phyloP scores from a whole-genome alignment of 495 filamentous ascomycete species.

The Penicillium canescens region DNA sequence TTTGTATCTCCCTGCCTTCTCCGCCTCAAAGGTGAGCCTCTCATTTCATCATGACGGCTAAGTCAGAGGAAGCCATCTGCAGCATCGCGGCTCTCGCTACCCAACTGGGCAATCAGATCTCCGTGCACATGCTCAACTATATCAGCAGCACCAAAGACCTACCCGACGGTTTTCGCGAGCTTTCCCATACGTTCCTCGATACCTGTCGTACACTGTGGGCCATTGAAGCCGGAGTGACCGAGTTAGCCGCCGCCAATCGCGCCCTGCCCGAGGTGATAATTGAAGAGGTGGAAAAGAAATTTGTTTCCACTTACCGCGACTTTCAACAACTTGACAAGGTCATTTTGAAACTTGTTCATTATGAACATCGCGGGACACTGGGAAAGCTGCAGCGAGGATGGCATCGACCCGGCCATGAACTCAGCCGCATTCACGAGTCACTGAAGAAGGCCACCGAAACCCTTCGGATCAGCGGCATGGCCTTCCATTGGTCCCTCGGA shows the following conservation, averaged over 20 bases:
- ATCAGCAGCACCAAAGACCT: constrained; percentile 46
- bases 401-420: constrained; percentile 29
- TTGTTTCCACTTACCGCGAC: constrained; percentile 42
- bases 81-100: constrained; percentile 24
- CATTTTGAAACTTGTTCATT: constrained; percentile 46
- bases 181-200: constrained; percentile 53
- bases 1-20: too few relatives aligned
- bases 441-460: constrained; percentile 21
- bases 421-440: constrained; percentile 25
- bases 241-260: constrained; percentile 33
- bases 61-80: constrained; percentile 20
- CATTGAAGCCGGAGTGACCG: constrained; percentile 50
- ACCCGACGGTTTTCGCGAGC: constrained; percentile 45
- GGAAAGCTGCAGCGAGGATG: constrained; percentile 51
- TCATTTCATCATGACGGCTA: not conserved
- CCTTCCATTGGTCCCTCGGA: constrained; percentile 26
- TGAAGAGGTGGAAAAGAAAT: constrained; percentile 51
- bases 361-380: constrained; percentile 48
- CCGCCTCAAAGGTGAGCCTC: too few relatives aligned
- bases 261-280: constrained; percentile 47
- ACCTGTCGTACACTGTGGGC: constrained; percentile 52
- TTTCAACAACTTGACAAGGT: constrained; percentile 53
- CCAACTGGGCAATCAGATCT: constrained; percentile 47
- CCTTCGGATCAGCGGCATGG: constrained; percentile 25
- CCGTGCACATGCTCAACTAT: constrained; percentile 57